Evolutionary conservation across 352 stramenopile species (phyloP).

Genomic region (Phytophthora pini): DNA sequence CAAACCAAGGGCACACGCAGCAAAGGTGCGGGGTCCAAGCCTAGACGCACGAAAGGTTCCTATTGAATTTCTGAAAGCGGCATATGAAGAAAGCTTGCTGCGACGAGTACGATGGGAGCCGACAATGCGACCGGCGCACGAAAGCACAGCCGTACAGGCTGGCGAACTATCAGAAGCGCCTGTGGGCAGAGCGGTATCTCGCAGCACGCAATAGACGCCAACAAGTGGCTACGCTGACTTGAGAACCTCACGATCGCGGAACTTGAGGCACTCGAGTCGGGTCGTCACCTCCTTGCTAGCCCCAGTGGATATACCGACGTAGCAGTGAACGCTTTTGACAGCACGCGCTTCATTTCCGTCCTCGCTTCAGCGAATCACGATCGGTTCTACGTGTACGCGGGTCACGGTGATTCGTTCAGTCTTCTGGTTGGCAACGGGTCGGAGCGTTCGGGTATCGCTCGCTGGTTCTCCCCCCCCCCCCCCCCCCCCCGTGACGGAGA

Average conservation of each 20-base stretch:
- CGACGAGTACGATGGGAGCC: too few relatives aligned
- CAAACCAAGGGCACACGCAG: too few relatives aligned
- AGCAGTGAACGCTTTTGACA: slow-evolving; percentile 10
- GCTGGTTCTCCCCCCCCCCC: slow-evolving; percentile 28
- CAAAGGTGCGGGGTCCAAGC: too few relatives aligned
- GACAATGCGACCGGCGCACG: too few relatives aligned
- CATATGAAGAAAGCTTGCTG: too few relatives aligned
- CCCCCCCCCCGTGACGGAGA: slow-evolving; percentile 31
- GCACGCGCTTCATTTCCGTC: slow-evolving; percentile 23
- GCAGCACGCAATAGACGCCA: too few relatives aligned
- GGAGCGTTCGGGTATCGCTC: slow-evolving; percentile 6
- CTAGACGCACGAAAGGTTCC: too few relatives aligned
- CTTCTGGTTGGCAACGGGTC: background rate
- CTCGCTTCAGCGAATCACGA: slow-evolving; percentile 5
- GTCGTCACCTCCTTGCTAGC: slow-evolving; percentile 12
- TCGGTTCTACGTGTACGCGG: slow-evolving; percentile 17
- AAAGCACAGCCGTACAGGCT: too few relatives aligned
- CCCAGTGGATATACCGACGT: slow-evolving; percentile 1
- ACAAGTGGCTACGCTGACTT: background rate
- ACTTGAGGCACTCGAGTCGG: slow-evolving; percentile 24
- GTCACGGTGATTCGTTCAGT: slow-evolving; percentile 21
- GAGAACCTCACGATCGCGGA: slow-evolving; percentile 3
- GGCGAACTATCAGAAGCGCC: too few relatives aligned
- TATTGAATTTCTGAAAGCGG: too few relatives aligned
- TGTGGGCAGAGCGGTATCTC: too few relatives aligned